phyloP scores from a whole-genome alignment of 2,329 filamentous ascomycete genomes.

The Calycina herbarum region DNA sequence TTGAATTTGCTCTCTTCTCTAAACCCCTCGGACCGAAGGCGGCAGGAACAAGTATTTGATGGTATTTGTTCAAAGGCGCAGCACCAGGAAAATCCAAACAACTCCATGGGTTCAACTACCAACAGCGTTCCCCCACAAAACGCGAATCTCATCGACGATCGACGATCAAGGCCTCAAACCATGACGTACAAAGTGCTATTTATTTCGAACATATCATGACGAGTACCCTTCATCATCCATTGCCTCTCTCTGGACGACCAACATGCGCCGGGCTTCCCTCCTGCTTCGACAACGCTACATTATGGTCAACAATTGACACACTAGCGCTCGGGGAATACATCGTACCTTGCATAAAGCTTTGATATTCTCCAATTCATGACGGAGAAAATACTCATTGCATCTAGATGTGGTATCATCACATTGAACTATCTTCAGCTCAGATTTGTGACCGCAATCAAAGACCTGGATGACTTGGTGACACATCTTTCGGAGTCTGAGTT shows the following conservation, averaged over 20 bases:
- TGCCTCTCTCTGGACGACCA: neutral
- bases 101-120: too few relatives aligned
- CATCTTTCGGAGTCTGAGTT: conserved; percentile 14
- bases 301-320: neutral
- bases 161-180: too few relatives aligned
- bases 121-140: too few relatives aligned
- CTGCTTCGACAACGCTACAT: conserved; percentile 12
- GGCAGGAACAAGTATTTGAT: too few relatives aligned
- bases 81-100: too few relatives aligned
- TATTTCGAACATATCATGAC: conserved; percentile 1
- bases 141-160: too few relatives aligned
- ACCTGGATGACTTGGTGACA: conserved; percentile 34
- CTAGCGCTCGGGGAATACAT: neutral
- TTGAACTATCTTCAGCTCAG: conserved; percentile 19
- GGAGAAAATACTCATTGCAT: conserved; percentile 31
- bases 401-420: conserved; percentile 25
- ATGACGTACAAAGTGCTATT: too few relatives aligned
- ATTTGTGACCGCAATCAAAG: conserved; percentile 32
- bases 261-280: neutral
- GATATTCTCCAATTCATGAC: conserved; percentile 29
- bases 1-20: too few relatives aligned
- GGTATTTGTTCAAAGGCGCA: too few relatives aligned
- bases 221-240: conserved; percentile 16
- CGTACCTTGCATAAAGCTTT: conserved; percentile 27
- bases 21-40: too few relatives aligned